A percentile compares a stretch with the other conserved stretches of the same genome.
Evolutionary conservation across 352 stramenopile species (phyloP).

Genomic region (Phytophthora hybrid): DNA sequence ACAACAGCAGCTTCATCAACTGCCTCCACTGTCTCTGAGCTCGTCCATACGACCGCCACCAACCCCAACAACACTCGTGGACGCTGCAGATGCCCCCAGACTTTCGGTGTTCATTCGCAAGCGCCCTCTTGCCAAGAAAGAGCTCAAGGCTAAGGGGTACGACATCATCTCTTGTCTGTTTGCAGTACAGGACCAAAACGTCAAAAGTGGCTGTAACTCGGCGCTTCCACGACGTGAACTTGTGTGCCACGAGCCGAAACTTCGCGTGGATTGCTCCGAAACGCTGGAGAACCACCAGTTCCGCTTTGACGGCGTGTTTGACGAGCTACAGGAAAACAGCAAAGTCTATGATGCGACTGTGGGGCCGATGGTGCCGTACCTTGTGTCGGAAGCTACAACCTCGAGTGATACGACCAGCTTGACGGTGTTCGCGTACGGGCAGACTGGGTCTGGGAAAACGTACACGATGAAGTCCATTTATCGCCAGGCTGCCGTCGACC

Average conservation of each 20-base stretch:
- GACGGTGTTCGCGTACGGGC: slow-evolving; percentile 98
- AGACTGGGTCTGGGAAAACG: slow-evolving; percentile 95
- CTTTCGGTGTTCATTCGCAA: slow-evolving; percentile 79
- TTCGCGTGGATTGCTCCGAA: slow-evolving; percentile 77
- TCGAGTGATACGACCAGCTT: slow-evolving; percentile 50
- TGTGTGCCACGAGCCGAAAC: slow-evolving; percentile 77
- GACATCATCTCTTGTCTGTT: slow-evolving; percentile 69
- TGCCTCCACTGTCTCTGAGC: slow-evolving; percentile 31
- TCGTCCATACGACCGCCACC: slow-evolving; percentile 29
- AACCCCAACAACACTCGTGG: slow-evolving; percentile 16
- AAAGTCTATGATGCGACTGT: slow-evolving; percentile 90
- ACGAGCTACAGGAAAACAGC: slow-evolving; percentile 91
- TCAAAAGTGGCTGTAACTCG: not conserved
- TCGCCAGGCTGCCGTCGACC: slow-evolving; percentile 60
- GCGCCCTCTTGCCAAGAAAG: slow-evolving; percentile 69
- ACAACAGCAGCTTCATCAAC: slow-evolving; percentile 28
- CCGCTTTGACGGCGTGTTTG: slow-evolving; percentile 90
- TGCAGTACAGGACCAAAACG: slow-evolving; percentile 9
- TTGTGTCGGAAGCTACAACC: slow-evolving; percentile 32
- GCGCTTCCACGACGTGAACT: slow-evolving; percentile 50
- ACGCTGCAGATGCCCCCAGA: slow-evolving; percentile 30
- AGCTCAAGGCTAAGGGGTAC: slow-evolving; percentile 73
- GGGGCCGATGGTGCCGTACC: slow-evolving; percentile 61
- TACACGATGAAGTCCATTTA: slow-evolving; percentile 94
- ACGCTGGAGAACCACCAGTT: slow-evolving; percentile 78